These are phyloP conservation scores for Postia placenta DNA, from an alignment of 768 basidiomycete genomes.

Conservation along the genomic window DNA sequence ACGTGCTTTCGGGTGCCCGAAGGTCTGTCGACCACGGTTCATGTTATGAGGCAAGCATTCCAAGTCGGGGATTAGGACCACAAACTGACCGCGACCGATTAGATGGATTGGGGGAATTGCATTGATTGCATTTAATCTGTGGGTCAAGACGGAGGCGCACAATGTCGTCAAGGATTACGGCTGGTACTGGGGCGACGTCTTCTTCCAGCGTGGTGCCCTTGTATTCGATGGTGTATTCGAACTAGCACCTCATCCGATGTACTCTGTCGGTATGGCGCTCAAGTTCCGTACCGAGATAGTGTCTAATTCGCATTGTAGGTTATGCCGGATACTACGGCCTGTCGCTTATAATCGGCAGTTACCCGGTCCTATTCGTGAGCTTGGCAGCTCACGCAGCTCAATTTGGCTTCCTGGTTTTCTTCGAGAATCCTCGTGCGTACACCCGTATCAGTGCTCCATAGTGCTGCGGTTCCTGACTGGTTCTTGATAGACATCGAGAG, in stretches of 20 bases:
- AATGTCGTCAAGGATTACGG: constrained; percentile 97
- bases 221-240: constrained; percentile 99
- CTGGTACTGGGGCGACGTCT: constrained; percentile 95
- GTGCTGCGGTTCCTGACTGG: neutral
- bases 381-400: constrained; percentile 94
- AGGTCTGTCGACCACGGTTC: constrained; percentile 64
- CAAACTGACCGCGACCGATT: constrained; percentile 9
- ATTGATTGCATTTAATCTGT: constrained; percentile 91
- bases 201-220: constrained; percentile 88
- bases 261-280: constrained; percentile 62
- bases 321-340: constrained; percentile 97
- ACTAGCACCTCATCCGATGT: constrained; percentile 91
- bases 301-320: constrained; percentile 35
- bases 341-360: constrained; percentile 84
- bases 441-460: neutral
- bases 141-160: constrained; percentile 98
- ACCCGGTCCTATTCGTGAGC: constrained; percentile 87
- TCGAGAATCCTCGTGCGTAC: constrained; percentile 92
- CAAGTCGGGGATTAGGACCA: neutral
- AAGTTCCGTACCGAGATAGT: neutral
- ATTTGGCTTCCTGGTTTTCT: constrained; percentile 91
- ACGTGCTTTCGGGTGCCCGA: constrained; percentile 85
- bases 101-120: constrained; percentile 86
- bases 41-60: constrained; percentile 61
- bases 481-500: constrained; percentile 30